phyloP scores from a whole-genome alignment of 2,329 filamentous ascomycete genomes.

The Drechmeria coniospora region DNA sequence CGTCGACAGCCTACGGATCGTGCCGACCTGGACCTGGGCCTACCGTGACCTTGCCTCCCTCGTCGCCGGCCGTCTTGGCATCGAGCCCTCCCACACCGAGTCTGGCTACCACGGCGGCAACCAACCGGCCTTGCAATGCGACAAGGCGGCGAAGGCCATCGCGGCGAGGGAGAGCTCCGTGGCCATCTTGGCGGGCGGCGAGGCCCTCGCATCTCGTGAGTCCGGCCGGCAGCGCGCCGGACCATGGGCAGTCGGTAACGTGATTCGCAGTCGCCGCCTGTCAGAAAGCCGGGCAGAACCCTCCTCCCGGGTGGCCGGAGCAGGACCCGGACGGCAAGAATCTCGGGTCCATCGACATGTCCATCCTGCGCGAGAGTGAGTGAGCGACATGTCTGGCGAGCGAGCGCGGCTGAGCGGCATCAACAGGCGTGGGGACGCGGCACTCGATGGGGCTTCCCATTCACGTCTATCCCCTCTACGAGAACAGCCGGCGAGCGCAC shows the following conservation, averaged over 20 bases:
- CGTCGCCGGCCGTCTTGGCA: constrained; percentile 31
- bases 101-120: constrained; percentile 48
- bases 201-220: constrained; percentile 44
- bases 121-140: constrained; percentile 45
- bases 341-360: constrained; percentile 31
- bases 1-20: constrained; percentile 44
- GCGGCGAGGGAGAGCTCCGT: constrained; percentile 36
- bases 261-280: constrained; percentile 16
- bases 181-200: constrained; percentile 46
- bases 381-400: too few species aligned
- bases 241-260: too few species aligned
- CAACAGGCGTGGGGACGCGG: constrained; percentile 34
- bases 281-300: constrained; percentile 16
- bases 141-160: constrained; percentile 45
- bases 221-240: too few species aligned
- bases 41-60: constrained; percentile 43
- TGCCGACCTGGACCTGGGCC: constrained; percentile 51
- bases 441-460: constrained; percentile 48
- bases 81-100: constrained; percentile 28
- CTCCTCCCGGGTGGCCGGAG: constrained; percentile 44
- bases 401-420: constrained; percentile 1
- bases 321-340: constrained; percentile 27
- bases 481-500: constrained; percentile 45
- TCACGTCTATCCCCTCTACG: constrained; percentile 53
- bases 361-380: constrained; percentile 19